Percentiles rank a stretch among this genome's conserved stretches.
phyloP scores from a whole-genome alignment of 257 asterid genomes.

The Dorcoceras hygrometricum region DNA sequence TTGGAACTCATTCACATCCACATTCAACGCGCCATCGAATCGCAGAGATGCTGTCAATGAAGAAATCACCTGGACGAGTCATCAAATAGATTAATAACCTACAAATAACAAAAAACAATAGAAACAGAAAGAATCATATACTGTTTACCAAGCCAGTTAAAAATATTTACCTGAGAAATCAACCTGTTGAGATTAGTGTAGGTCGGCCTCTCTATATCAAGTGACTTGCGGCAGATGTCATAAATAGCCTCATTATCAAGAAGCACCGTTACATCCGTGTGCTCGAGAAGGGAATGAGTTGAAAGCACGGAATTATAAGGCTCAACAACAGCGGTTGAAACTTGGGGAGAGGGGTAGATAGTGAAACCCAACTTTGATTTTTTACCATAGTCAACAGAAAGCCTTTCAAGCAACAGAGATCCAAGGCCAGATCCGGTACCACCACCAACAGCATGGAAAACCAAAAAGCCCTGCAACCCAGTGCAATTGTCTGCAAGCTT shows the following conservation, averaged over 20 bases:
- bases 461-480: slow-evolving; percentile 54
- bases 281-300: slow-evolving; percentile 53
- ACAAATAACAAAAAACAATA: neutral
- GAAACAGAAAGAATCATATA: neutral
- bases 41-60: slow-evolving; percentile 53
- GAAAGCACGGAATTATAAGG: slow-evolving; percentile 54
- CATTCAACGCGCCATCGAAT: slow-evolving; percentile 52
- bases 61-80: slow-evolving; percentile 38
- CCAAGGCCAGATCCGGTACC: slow-evolving; percentile 64
- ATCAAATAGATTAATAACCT: neutral
- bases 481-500: slow-evolving; percentile 61
- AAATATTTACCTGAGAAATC: slow-evolving; percentile 44
- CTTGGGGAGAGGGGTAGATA: slow-evolving; percentile 57
- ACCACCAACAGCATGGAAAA: slow-evolving; percentile 60
- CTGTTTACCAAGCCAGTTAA: neutral
- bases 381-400: slow-evolving; percentile 52
- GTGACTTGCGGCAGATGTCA: slow-evolving; percentile 51
- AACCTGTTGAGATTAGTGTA: slow-evolving; percentile 54
- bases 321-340: slow-evolving; percentile 61
- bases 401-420: slow-evolving; percentile 53
- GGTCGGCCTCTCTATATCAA: slow-evolving; percentile 58
- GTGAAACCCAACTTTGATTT: slow-evolving; percentile 54
- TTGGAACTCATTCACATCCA: slow-evolving; percentile 57
- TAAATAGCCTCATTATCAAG: slow-evolving; percentile 58
- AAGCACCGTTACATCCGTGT: slow-evolving; percentile 57